Conservation (phyloP, 352 stramenopile genomes). For the Pythium rhizo-oryzae region DNA sequence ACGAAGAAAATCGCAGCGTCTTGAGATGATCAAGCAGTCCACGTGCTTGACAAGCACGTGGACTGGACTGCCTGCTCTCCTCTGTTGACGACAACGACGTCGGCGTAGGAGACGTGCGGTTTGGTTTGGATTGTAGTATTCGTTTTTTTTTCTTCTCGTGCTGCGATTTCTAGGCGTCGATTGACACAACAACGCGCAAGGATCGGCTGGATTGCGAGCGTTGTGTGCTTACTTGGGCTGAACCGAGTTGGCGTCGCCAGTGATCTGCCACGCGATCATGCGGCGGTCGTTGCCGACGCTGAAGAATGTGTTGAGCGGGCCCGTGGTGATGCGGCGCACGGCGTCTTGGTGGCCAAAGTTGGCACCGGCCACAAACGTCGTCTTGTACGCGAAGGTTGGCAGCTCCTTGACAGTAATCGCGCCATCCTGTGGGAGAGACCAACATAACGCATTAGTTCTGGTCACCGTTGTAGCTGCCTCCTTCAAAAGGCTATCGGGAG, state of each 20-base stretch:
- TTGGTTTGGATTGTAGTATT: too few species aligned
- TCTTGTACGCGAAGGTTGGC: constrained; percentile 87
- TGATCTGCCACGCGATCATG: constrained; percentile 89
- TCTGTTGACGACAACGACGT: too few species aligned
- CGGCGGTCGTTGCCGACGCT: constrained; percentile 75
- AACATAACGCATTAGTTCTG: background rate
- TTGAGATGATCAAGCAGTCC: too few species aligned
- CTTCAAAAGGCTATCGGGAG: background rate
- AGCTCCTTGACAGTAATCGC: constrained; percentile 84
- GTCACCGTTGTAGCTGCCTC: too few species aligned
- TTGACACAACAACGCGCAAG: background rate
- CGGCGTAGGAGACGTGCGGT: too few species aligned
- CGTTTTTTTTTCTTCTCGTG: too few species aligned
- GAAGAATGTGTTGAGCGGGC: constrained; percentile 85
- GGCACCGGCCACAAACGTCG: constrained; percentile 50
- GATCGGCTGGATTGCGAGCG: background rate
- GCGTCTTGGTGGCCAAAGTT: constrained; percentile 79
- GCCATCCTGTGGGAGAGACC: constrained; percentile 47
- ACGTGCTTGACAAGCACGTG: too few species aligned
- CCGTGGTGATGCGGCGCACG: constrained; percentile 73
- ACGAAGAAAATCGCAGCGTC: too few species aligned
- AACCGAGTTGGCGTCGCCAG: constrained; percentile 66
- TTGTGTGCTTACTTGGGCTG: constrained; percentile 37
- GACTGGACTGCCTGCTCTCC: too few species aligned
- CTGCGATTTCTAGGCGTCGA: background rate